Evolutionary conservation across 2,329 filamentous ascomycete genomes (phyloP).

Genomic region (Pseudogymnoascus sp.): DNA sequence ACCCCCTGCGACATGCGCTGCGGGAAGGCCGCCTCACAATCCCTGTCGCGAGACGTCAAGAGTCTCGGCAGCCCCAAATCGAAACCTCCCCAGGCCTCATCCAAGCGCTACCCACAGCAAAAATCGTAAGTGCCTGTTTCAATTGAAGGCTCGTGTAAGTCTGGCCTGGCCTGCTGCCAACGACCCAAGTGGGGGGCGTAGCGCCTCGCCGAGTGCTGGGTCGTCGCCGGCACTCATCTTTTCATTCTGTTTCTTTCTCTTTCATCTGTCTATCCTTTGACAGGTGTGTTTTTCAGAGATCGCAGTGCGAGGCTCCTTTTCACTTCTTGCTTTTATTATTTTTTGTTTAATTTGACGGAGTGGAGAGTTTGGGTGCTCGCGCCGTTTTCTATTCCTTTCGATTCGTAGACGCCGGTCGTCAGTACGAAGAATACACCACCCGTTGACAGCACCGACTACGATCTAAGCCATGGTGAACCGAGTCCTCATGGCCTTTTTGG

Average conservation of each 20-base stretch:
- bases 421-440: neutral
- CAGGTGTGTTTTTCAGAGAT: conserved; percentile 2
- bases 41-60: conserved; percentile 8
- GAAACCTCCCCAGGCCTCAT: neutral
- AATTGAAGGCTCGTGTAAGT: neutral
- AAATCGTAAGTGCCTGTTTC: conserved; percentile 2
- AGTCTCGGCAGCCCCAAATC: neutral
- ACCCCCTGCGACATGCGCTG: conserved; percentile 4
- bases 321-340: neutral
- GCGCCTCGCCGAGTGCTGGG: neutral
- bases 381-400: neutral
- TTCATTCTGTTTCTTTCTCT: neutral
- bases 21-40: conserved; percentile 5
- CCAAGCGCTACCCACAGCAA: neutral
- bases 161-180: neutral
- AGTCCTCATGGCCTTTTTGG: conserved; percentile 44
- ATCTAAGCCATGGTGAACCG: conserved; percentile 39
- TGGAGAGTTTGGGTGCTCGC: neutral
- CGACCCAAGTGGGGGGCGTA: conserved; percentile 2
- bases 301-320: conserved; percentile 5
- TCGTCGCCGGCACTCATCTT: neutral
- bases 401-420: conserved; percentile 3
- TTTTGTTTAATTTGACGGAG: neutral
- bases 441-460: neutral
- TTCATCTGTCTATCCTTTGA: conserved; percentile 4